These are phyloP conservation scores for Cenchrus purpureus DNA, from an alignment of 176 grass and related monocot genomes.

Conservation along the genomic window DNA sequence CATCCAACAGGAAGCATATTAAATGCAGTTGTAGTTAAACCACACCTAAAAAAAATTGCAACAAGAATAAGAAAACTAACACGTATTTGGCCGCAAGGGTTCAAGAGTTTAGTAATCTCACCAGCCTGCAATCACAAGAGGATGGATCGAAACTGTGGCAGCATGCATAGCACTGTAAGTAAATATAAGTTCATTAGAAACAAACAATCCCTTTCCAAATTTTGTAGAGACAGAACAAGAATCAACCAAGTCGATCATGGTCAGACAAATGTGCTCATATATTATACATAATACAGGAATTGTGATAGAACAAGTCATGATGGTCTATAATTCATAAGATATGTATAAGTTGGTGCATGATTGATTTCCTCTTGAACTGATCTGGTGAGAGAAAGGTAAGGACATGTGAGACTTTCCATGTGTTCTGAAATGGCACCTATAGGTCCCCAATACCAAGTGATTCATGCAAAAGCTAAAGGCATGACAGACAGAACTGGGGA, in stretches of 20 bases:
- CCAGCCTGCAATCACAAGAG: conserved; percentile 98
- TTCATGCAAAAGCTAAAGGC: conserved; percentile 16
- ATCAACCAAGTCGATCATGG: conserved; percentile 7
- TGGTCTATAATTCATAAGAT: too few species aligned
- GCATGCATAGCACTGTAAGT: conserved; percentile 89
- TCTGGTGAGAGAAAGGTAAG: conserved; percentile 8
- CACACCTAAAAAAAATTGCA: conserved; percentile 72
- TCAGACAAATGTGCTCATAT: conserved; percentile 10
- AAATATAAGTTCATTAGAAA: conserved; percentile 40
- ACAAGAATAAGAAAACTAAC: conserved; percentile 38
- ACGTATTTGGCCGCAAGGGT: conserved; percentile 10
- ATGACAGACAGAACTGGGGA: neutral
- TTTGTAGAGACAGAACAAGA: neutral
- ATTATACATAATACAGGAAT: neutral
- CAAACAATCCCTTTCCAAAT: neutral
- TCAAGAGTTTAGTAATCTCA: conserved; percentile 48
- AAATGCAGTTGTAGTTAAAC: conserved; percentile 93
- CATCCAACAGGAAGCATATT: conserved; percentile 99
- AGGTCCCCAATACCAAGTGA: neutral
- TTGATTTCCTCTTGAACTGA: conserved; percentile 20
- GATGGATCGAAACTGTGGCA: conserved; percentile 89
- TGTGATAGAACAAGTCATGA: neutral
- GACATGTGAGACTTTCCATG: neutral
- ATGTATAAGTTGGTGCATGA: neutral
- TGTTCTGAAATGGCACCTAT: conserved; percentile 24